Evolutionary conservation across 305 asterid genomes (phyloP).

Genomic region (Fraxinus angustifolia): DNA sequence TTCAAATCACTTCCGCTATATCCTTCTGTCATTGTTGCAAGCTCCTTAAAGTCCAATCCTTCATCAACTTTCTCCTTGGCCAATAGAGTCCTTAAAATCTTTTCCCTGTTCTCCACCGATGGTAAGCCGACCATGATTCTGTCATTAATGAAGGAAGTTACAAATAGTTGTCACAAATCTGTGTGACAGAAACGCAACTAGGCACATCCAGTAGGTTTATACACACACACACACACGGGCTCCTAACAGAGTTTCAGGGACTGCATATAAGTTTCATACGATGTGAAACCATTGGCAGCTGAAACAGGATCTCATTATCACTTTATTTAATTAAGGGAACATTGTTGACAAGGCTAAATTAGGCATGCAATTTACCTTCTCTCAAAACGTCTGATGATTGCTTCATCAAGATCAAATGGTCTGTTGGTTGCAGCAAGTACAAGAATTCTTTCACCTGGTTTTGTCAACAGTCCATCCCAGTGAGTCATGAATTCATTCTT

Average conservation of each 20-base stretch:
- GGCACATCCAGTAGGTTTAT: background rate
- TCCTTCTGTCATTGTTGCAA: conserved; percentile 76
- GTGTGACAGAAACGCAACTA: background rate
- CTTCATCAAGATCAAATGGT: conserved; percentile 95
- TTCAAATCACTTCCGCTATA: conserved; percentile 87
- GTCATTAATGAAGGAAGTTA: conserved; percentile 11
- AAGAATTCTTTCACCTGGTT: conserved; percentile 75
- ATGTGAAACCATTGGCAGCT: background rate
- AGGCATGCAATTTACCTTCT: conserved; percentile 50
- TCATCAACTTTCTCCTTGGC: conserved; percentile 68
- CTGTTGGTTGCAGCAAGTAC: conserved; percentile 95
- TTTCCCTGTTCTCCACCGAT: conserved; percentile 63
- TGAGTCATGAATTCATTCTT: conserved; percentile 93
- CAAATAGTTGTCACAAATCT: conserved; percentile 15
- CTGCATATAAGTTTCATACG: background rate
- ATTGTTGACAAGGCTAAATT: background rate
- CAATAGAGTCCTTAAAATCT: conserved; percentile 63
- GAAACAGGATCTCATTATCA: background rate
- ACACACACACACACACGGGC: background rate
- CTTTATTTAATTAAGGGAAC: background rate
- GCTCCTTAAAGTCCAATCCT: conserved; percentile 56
- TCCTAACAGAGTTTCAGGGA: background rate
- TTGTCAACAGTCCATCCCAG: conserved; percentile 86
- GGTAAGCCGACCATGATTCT: conserved; percentile 93
- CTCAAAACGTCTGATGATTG: conserved; percentile 86